Evolutionary conservation across 768 basidiomycete genomes (phyloP).

Genomic region (Candolleomyces efflorescens): DNA sequence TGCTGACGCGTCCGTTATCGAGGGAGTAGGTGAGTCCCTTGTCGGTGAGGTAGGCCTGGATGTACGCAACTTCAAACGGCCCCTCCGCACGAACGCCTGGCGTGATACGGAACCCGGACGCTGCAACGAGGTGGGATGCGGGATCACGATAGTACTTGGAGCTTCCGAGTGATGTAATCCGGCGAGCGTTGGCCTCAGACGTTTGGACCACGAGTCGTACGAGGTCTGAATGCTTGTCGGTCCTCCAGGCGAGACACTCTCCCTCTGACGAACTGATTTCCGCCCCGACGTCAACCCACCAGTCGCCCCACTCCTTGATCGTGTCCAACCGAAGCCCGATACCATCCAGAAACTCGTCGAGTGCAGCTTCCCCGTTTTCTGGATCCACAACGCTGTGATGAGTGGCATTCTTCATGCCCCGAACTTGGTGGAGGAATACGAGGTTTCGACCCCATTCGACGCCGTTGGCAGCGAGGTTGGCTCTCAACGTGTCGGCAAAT

Average conservation of each 20-base stretch:
- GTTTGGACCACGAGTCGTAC: neutral
- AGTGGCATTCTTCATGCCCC: slow-evolving; percentile 8
- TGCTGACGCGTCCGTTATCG: slow-evolving; percentile 9
- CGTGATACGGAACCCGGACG: slow-evolving; percentile 11
- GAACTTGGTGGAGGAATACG: slow-evolving; percentile 9
- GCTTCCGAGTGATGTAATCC: neutral
- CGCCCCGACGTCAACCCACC: slow-evolving; percentile 20
- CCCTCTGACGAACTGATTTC: slow-evolving; percentile 10
- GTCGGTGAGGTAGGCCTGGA: slow-evolving; percentile 16
- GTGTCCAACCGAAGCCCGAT: neutral
- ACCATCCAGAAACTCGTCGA: neutral
- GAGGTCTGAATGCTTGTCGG: neutral
- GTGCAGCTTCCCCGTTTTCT: neutral
- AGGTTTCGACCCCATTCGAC: slow-evolving; percentile 2
- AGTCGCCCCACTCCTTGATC: slow-evolving; percentile 1
- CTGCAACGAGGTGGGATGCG: slow-evolving; percentile 11
- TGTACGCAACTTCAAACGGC: slow-evolving; percentile 2
- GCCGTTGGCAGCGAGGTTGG: neutral
- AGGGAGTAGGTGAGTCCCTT: slow-evolving; percentile 12
- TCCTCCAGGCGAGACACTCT: slow-evolving; percentile 14
- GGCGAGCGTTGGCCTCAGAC: neutral
- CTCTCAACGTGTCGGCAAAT: neutral
- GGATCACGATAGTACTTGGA: slow-evolving; percentile 12
- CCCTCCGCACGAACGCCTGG: slow-evolving; percentile 10
- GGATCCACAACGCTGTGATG: neutral